Conservation (phyloP, 2,329 filamentous ascomycete genomes). For the Clonostachys chloroleuca region DNA sequence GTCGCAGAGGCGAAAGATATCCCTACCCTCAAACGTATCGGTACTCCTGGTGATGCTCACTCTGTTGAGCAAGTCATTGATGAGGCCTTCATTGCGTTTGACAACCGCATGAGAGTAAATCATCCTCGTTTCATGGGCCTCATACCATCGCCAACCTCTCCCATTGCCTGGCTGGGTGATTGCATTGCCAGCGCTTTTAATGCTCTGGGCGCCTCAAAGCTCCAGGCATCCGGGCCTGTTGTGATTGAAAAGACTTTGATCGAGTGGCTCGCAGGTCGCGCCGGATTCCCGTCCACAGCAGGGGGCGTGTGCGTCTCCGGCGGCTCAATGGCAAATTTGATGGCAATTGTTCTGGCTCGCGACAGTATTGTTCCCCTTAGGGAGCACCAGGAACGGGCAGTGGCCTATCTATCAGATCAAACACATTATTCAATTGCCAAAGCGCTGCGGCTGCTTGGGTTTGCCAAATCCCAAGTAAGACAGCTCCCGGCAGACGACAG, state of each 20-base stretch:
- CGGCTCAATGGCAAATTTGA: slow-evolving; percentile 16
- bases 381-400: slow-evolving; percentile 2
- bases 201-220: slow-evolving; percentile 8
- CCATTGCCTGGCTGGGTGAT: slow-evolving; percentile 14
- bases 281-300: slow-evolving; percentile 8
- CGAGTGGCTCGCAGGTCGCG: slow-evolving; percentile 9
- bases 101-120: slow-evolving; percentile 5
- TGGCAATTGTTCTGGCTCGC: slow-evolving; percentile 11
- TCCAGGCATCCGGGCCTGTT: slow-evolving; percentile 12
- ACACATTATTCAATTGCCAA: slow-evolving; percentile 10
- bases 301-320: slow-evolving; percentile 15
- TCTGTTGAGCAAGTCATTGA: background rate
- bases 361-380: slow-evolving; percentile 8
- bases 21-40: background rate
- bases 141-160: slow-evolving; percentile 12
- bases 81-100: slow-evolving; percentile 3
- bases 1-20: background rate
- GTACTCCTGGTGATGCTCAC: background rate
- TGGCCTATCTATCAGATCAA: slow-evolving; percentile 10
- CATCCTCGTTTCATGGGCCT: slow-evolving; percentile 11
- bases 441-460: slow-evolving; percentile 6
- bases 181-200: slow-evolving; percentile 11
- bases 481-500: slow-evolving; percentile 2
- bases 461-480: slow-evolving; percentile 4
- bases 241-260: slow-evolving; percentile 14